Percentiles rank a stretch among this genome's conserved stretches.
Conservation (phyloP, 2,329 filamentous ascomycete genomes). For the Phaeosphaeriaceae sp. region DNA sequence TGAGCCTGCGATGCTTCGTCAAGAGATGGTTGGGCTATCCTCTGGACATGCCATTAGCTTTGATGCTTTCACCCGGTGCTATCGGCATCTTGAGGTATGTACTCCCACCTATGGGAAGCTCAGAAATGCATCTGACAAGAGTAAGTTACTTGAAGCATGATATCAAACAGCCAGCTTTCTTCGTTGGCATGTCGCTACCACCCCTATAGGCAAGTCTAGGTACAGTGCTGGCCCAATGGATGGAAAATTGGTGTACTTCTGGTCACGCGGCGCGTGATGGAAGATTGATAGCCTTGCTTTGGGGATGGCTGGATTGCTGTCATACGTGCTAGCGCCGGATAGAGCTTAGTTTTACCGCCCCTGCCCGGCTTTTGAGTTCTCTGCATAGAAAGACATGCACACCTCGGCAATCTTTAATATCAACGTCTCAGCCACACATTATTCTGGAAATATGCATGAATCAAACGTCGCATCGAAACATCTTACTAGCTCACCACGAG, state of each 20-base stretch:
- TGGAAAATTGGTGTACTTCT: not conserved
- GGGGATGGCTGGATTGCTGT: not conserved
- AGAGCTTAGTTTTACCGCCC: not conserved
- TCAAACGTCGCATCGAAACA: not conserved
- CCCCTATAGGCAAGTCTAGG: not conserved
- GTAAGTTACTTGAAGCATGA: constrained; percentile 78
- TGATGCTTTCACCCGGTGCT: constrained; percentile 84
- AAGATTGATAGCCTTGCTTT: not conserved
- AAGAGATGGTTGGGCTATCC: constrained; percentile 80
- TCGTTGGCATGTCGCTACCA: constrained; percentile 75
- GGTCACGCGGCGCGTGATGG: not conserved
- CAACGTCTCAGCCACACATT: not conserved
- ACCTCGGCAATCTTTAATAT: not conserved
- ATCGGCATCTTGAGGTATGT: constrained; percentile 79
- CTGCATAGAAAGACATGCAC: not conserved
- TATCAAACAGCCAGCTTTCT: constrained; percentile 78
- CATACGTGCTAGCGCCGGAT: not conserved
- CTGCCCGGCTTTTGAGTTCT: not conserved
- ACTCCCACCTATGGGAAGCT: not conserved
- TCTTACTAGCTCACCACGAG: not conserved
- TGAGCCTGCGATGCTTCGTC: constrained; percentile 83
- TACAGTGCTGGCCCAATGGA: not conserved
- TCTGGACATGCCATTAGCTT: constrained; percentile 71
- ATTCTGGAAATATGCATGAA: not conserved
- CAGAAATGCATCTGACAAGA: not conserved